A percentile compares a stretch with the other conserved stretches of the same genome.
Conservation (phyloP, 202 grass and related monocot species). For the Schoenoplectus triqueter region DNA sequence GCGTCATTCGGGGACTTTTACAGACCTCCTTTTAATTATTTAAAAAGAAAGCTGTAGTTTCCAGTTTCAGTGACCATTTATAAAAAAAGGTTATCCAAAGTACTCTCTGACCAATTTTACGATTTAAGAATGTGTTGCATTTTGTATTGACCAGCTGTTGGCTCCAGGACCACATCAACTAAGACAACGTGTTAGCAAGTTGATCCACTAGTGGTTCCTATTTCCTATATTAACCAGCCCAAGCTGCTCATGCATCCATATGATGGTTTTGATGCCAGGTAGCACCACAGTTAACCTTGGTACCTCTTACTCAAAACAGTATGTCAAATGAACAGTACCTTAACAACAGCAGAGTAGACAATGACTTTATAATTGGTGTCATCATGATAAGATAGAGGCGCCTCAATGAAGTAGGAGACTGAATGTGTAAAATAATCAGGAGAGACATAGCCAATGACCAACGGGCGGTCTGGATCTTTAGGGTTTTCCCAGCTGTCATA, state of each 20-base stretch:
- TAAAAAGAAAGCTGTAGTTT: neutral
- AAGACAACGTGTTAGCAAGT: neutral
- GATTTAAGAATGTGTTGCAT: neutral
- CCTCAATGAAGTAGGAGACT: constrained; percentile 98
- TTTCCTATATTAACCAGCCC: neutral
- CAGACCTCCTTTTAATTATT: constrained; percentile 14
- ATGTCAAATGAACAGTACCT: constrained; percentile 57
- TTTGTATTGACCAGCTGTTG: neutral
- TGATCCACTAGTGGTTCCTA: neutral
- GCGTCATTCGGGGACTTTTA: neutral
- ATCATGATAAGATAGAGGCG: constrained; percentile 82
- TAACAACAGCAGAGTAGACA: constrained; percentile 97
- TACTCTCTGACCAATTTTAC: neutral
- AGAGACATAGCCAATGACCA: constrained; percentile 88
- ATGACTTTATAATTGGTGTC: constrained; percentile 82
- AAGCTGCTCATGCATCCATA: neutral
- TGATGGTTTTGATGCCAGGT: neutral
- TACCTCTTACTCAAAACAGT: constrained; percentile 14
- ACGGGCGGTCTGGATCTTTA: constrained; percentile 73
- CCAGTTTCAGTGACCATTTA: constrained; percentile 3
- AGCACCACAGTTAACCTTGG: neutral
- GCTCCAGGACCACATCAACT: neutral
- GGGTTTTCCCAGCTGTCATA: constrained; percentile 89
- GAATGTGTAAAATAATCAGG: constrained; percentile 99
- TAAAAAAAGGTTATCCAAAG: neutral